Percentiles rank a stretch among this genome's conserved stretches.
Conservation (phyloP, 2,329 filamentous ascomycete genomes). For the Sclerotinia subarctica region DNA sequence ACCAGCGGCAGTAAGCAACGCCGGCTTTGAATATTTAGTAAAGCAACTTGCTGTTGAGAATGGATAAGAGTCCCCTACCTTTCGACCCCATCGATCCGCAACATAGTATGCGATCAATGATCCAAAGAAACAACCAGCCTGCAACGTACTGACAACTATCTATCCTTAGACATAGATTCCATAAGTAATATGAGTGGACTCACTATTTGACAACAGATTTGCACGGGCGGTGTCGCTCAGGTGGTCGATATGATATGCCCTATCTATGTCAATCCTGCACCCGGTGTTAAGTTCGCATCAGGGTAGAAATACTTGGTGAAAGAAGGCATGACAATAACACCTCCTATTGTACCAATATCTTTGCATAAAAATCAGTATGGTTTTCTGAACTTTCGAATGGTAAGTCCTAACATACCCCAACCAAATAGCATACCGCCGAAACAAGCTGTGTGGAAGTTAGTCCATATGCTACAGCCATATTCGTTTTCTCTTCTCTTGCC, state of each 20-base stretch:
- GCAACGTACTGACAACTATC: conserved; percentile 64
- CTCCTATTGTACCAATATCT: conserved; percentile 74
- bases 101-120: conserved; percentile 49
- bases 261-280: conserved; percentile 30
- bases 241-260: conserved; percentile 41
- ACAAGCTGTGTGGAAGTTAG: conserved; percentile 45
- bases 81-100: conserved; percentile 40
- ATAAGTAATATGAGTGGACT: neutral
- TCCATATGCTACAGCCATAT: neutral
- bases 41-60: neutral
- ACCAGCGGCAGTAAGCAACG: conserved; percentile 53
- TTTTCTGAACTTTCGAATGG: neutral
- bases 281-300: no score
- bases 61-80: conserved; percentile 19
- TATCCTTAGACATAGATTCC: neutral
- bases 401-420: conserved; percentile 42
- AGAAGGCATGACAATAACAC: conserved; percentile 64
- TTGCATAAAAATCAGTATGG: neutral
- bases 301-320: conserved; percentile 50
- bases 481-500: neutral
- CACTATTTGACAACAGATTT: conserved; percentile 54
- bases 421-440: conserved; percentile 64
- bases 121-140: conserved; percentile 65
- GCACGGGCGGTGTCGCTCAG: conserved; percentile 38
- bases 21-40: conserved; percentile 26